Evolutionary conservation across 2,329 filamentous ascomycete genomes (phyloP).

Genomic region (Botryosphaeria dothidea): DNA sequence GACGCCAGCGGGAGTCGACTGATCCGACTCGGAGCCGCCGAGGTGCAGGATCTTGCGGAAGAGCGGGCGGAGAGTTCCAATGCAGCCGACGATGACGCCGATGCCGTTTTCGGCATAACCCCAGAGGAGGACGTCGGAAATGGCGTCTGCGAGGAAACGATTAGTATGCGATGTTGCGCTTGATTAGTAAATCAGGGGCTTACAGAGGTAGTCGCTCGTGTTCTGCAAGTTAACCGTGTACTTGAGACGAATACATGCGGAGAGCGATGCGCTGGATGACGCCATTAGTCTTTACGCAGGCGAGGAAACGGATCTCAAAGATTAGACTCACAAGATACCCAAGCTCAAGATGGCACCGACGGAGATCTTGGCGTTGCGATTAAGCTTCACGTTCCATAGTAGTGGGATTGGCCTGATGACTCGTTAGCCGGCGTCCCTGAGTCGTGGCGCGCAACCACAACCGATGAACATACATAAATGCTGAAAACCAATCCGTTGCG

Average conservation of each 20-base stretch:
- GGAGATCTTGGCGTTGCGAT: conserved; percentile 29
- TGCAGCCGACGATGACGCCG: conserved; percentile 36
- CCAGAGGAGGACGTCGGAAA: conserved; percentile 39
- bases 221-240: conserved; percentile 39
- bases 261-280: conserved; percentile 27
- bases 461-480: conserved; percentile 29
- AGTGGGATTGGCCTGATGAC: conserved; percentile 27
- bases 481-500: conserved; percentile 38
- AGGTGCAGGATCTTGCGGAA: conserved; percentile 30
- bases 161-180: not conserved
- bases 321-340: conserved; percentile 27
- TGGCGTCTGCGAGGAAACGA: conserved; percentile 22
- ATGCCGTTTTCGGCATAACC: conserved; percentile 40
- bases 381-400: conserved; percentile 30
- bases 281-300: not conserved
- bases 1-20: not conserved
- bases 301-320: not conserved
- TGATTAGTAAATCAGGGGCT: not conserved
- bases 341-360: conserved; percentile 26
- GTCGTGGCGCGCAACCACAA: not conserved
- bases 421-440: not conserved
- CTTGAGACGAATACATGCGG: conserved; percentile 35
- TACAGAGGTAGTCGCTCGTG: conserved; percentile 33
- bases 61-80: conserved; percentile 36
- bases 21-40: conserved; percentile 19